Evolutionary conservation across 2,329 filamentous ascomycete species (phyloP), one percentile per base, ranked within the genome.

Genomic region (Xylariaceae sp.): DNA sequence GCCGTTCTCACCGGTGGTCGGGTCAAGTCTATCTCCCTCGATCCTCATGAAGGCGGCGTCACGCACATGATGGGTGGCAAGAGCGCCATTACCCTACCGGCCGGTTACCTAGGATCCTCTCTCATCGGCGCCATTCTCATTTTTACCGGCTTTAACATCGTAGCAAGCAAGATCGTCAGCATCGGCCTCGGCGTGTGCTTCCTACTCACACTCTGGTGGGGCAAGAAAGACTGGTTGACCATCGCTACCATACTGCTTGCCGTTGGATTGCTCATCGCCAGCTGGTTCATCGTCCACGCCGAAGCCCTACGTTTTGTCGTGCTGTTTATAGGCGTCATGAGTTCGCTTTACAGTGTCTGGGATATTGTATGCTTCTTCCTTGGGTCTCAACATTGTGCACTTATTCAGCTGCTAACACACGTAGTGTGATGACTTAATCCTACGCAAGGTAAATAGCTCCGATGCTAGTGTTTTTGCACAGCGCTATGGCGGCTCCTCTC

Each of bases 321-420:
- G 46, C 79, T 92, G 23, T 92, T 92, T 65, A 91, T 92, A 57
- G 89, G 89, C 35, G 88, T 92, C 63, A 92, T 92, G 89, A 88
- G 84, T 6, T 86, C 84, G 2, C 79, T 92, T 1, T 92, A 92
- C 71, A 89, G 86, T 60, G 88, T 89, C 4, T 92, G 89, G 89
- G 89, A 92, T 75, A 92, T 92, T 62, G 79, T 81, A 65, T 73
- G 79, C 67, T n/a, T 23, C 44, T 23, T 7, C 16, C 18, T 11
- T 26, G 27, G 36, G 29, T 13, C 15, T 6, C 11, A 15, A 26
- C 7, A 20, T 30, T 48, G n/a, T 42, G 23, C 16, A 26, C 24
- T 10, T n/a, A 13, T 16, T 3, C 1, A 8, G 6, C 32, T 26
- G 15, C 53, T 50, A 39, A 54, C 35, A 24, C 10, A 15, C 16